phyloP scores from a whole-genome alignment of 306 rosid species.

The Ammopiptanthus mongolicus region DNA sequence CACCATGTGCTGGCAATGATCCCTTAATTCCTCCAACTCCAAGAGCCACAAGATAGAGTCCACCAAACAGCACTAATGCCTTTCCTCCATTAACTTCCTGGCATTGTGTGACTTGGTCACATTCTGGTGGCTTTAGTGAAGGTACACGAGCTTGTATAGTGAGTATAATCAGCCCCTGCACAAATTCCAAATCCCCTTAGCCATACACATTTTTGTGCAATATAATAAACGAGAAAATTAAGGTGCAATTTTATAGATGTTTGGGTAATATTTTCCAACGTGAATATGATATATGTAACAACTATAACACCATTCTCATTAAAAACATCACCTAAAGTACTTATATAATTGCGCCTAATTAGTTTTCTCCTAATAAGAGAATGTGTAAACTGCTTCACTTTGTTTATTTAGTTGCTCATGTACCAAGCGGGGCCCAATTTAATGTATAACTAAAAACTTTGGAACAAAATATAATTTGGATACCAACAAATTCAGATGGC shows the following conservation, averaged over 20 bases:
- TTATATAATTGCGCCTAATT: no score
- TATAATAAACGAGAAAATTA: not conserved
- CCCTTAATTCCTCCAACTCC: constrained; percentile 95
- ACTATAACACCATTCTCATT: no score
- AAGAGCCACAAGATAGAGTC: constrained; percentile 80
- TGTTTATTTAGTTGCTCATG: not conserved
- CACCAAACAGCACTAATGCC: constrained; percentile 55
- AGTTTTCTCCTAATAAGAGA: no score
- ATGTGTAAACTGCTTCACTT: no score
- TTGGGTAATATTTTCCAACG: no score
- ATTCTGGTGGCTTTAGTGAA: constrained; percentile 55
- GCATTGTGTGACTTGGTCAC: constrained; percentile 39
- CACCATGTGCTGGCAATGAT: constrained; percentile 77
- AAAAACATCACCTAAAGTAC: no score
- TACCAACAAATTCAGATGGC: not conserved
- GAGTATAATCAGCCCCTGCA: constrained; percentile 69
- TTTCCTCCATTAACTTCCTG: constrained; percentile 56
- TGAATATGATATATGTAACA: no score
- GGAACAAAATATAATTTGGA: not conserved
- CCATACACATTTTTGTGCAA: not conserved
- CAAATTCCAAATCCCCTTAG: not conserved
- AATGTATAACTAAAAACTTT: not conserved
- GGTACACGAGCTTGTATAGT: constrained; percentile 65
- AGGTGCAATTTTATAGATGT: no score
- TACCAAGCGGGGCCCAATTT: not conserved